Percentiles rank a stretch among this genome's conserved stretches.
Evolutionary conservation across 345 rosid species (phyloP).

Genomic region (Erysimum cheiranthoides): DNA sequence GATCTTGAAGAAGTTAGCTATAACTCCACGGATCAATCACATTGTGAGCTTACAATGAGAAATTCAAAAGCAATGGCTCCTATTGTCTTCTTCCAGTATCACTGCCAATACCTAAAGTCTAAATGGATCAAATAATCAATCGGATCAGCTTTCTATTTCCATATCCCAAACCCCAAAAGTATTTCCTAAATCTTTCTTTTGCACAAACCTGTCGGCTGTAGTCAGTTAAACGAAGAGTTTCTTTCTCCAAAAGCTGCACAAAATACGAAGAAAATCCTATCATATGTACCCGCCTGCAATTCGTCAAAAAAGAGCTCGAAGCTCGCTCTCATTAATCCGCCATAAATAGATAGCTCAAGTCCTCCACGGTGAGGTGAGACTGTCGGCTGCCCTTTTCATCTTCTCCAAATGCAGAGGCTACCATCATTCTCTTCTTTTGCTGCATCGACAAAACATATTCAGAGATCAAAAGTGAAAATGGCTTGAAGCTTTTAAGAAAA

Average conservation of each 20-base stretch:
- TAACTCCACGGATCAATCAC: background rate
- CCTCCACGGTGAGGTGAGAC: slow-evolving; percentile 86
- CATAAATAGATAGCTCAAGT: slow-evolving; percentile 84
- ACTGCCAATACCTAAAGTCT: slow-evolving; percentile 32
- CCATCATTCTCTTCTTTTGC: slow-evolving; percentile 97
- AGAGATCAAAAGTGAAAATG: slow-evolving; percentile 20
- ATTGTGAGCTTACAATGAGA: slow-evolving; percentile 32
- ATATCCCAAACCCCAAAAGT: slow-evolving; percentile 29
- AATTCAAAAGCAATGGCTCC: slow-evolving; percentile 19
- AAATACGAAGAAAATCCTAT: slow-evolving; percentile 28
- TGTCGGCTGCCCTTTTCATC: slow-evolving; percentile 76
- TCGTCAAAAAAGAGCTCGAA: slow-evolving; percentile 31
- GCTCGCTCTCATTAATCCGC: slow-evolving; percentile 50
- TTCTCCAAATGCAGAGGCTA: slow-evolving; percentile 94
- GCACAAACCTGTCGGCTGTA: slow-evolving; percentile 36
- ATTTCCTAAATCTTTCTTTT: slow-evolving; percentile 25
- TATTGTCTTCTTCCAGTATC: slow-evolving; percentile 14
- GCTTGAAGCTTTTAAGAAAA: background rate
- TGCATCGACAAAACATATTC: slow-evolving; percentile 44
- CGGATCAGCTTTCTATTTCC: slow-evolving; percentile 36
- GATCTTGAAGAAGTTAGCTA: background rate
- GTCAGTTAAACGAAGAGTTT: slow-evolving; percentile 35
- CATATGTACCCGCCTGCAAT: slow-evolving; percentile 41
- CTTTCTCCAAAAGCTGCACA: slow-evolving; percentile 43
- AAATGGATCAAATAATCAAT: slow-evolving; percentile 25